Evolutionary conservation across 768 basidiomycete species (phyloP).

Genomic region (Agaricus sinodeliciosus): DNA sequence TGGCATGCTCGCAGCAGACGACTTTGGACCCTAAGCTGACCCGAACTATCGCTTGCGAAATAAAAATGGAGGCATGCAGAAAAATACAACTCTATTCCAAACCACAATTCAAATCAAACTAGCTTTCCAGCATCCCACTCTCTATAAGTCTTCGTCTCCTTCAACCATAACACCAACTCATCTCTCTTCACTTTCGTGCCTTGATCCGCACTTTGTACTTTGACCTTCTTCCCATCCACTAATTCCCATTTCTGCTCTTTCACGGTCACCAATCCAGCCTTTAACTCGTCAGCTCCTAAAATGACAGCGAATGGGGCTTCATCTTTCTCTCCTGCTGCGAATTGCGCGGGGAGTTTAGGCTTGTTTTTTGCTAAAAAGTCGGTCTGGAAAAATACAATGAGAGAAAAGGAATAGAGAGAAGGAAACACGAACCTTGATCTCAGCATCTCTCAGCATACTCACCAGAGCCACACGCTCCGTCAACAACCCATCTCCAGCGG

Average conservation of each 20-base stretch:
- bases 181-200: conserved; percentile 59
- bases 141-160: conserved; percentile 36
- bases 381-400: conserved; percentile 37
- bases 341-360: conserved; percentile 83
- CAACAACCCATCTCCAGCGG: conserved; percentile 83
- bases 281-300: conserved; percentile 82
- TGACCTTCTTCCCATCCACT: conserved; percentile 64
- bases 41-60: no score
- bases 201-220: conserved; percentile 54
- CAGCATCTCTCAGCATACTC: conserved; percentile 74
- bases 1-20: no score
- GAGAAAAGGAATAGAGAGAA: neutral
- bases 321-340: conserved; percentile 85
- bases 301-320: conserved; percentile 92
- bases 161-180: conserved; percentile 61
- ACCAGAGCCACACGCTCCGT: conserved; percentile 80
- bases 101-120: neutral
- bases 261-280: conserved; percentile 78
- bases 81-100: neutral
- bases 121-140: conserved; percentile 33
- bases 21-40: no score
- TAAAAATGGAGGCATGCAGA: no score
- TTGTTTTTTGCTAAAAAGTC: conserved; percentile 93
- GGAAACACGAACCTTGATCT: conserved; percentile 65
- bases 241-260: conserved; percentile 88